A percentile compares a stretch with the other conserved stretches of the same genome.
phyloP scores from a whole-genome alignment of 768 basidiomycete genomes.

The Tylopilus rubrobrunneus region DNA sequence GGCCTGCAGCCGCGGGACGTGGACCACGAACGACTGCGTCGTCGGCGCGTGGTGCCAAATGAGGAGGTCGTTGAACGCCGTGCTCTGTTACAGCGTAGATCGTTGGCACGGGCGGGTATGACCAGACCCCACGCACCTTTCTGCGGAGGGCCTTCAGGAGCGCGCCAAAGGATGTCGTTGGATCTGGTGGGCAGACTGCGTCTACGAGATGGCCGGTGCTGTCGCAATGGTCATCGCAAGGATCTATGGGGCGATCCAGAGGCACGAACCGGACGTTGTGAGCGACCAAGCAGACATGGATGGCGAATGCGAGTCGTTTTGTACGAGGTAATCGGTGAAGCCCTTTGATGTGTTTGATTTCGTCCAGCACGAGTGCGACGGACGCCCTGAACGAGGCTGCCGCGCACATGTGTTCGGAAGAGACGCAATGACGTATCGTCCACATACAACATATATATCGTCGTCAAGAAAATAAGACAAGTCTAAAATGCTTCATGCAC shows the following conservation, averaged over 20 bases:
- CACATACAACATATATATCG: neutral
- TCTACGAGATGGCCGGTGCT: slow-evolving; percentile 51
- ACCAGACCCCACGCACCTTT: slow-evolving; percentile 26
- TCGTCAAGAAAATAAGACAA: neutral
- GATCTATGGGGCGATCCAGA: neutral
- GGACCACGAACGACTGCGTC: slow-evolving; percentile 56
- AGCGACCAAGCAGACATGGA: slow-evolving; percentile 42
- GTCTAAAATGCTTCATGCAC: slow-evolving; percentile 37
- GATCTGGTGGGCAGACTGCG: slow-evolving; percentile 32
- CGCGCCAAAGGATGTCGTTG: slow-evolving; percentile 31
- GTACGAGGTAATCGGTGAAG: slow-evolving; percentile 7
- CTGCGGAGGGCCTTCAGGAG: slow-evolving; percentile 39
- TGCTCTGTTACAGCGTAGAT: slow-evolving; percentile 1
- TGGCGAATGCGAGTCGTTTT: slow-evolving; percentile 31
- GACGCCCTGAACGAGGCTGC: slow-evolving; percentile 11
- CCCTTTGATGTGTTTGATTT: slow-evolving; percentile 3
- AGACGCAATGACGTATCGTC: neutral
- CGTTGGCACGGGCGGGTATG: neutral
- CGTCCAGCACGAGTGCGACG: slow-evolving; percentile 17
- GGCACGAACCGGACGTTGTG: slow-evolving; percentile 39
- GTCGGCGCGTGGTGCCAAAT: slow-evolving; percentile 45
- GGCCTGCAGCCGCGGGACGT: slow-evolving; percentile 24
- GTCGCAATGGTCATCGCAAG: neutral
- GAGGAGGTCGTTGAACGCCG: slow-evolving; percentile 38
- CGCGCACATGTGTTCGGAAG: slow-evolving; percentile 3